Evolutionary conservation across 805 yeast species (phyloP).

Genomic region (Priceomyces medius): DNA sequence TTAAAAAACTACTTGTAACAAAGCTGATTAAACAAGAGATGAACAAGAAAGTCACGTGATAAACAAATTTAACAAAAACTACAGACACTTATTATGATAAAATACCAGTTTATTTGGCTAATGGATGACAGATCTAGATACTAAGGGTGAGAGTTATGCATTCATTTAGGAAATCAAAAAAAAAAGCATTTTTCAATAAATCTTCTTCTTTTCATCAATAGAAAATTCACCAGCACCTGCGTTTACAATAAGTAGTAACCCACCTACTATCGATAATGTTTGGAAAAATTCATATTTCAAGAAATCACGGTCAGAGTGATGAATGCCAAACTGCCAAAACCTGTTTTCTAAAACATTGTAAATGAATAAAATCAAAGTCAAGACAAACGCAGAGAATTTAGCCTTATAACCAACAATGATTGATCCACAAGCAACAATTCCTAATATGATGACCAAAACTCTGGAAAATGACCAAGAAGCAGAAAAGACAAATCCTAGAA

Average conservation of each 20-base stretch:
- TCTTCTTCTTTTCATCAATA: slow-evolving; percentile 93
- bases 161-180: background rate
- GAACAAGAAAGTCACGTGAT: background rate
- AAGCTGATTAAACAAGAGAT: background rate
- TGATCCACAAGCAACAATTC: slow-evolving; percentile 66
- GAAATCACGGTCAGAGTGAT: slow-evolving; percentile 80
- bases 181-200: slow-evolving; percentile 48
- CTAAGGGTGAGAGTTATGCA: too few species aligned
- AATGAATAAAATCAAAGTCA: slow-evolving; percentile 66
- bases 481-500: slow-evolving; percentile 78
- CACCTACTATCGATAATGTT: slow-evolving; percentile 92
- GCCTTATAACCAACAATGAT: slow-evolving; percentile 93
- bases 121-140: too few species aligned
- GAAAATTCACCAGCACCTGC: slow-evolving; percentile 96
- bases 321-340: slow-evolving; percentile 77
- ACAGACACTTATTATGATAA: too few species aligned
- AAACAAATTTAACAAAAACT: too few species aligned
- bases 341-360: slow-evolving; percentile 81
- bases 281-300: slow-evolving; percentile 92
- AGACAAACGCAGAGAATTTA: slow-evolving; percentile 73
- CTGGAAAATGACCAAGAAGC: slow-evolving; percentile 70
- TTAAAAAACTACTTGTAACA: background rate
- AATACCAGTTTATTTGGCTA: too few species aligned
- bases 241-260: slow-evolving; percentile 82
- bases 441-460: slow-evolving; percentile 62